Conservation (phyloP, 208 protist species). For the Kentomonas sorsogonicus region DNA sequence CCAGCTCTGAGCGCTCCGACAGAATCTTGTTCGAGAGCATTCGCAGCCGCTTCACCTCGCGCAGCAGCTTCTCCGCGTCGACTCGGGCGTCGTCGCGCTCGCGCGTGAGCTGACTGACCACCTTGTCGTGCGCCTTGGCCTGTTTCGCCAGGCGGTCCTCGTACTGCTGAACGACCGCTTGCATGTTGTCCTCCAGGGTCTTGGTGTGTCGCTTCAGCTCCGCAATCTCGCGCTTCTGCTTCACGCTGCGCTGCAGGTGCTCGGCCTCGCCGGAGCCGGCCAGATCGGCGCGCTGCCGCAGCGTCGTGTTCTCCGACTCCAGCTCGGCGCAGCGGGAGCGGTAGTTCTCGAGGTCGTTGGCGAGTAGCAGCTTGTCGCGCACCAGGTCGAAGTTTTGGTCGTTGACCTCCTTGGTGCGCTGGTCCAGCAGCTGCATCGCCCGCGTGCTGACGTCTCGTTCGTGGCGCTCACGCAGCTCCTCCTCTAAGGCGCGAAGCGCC, state of each 20-base stretch:
- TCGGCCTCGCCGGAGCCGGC: conserved; percentile 30
- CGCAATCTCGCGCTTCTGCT: conserved; percentile 45
- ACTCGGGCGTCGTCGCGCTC: conserved; percentile 57
- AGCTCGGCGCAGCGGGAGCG: conserved; percentile 19
- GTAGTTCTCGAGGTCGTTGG: conserved; percentile 29
- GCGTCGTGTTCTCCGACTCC: conserved; percentile 28
- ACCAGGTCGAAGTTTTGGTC: conserved; percentile 68
- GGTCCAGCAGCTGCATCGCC: conserved; percentile 59
- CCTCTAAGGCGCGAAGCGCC: conserved; percentile 47
- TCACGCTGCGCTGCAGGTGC: conserved; percentile 35
- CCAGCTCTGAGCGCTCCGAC: conserved; percentile 69
- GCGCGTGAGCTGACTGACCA: conserved; percentile 23
- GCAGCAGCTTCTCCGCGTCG: conserved; percentile 34
- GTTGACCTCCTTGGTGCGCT: conserved; percentile 59
- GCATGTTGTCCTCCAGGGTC: conserved; percentile 53
- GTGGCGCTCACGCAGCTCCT: conserved; percentile 28
- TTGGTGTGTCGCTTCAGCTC: conserved; percentile 46
- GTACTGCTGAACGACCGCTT: conserved; percentile 43
- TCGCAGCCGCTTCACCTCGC: conserved; percentile 64
- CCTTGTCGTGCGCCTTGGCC: conserved; percentile 20
- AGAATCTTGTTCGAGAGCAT: conserved; percentile 44
- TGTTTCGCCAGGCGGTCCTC: conserved; percentile 37
- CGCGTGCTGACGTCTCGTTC: conserved; percentile 45
- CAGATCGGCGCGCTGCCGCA: conserved; percentile 47
- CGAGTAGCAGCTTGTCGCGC: conserved; percentile 59